A percentile compares a stretch with the other conserved stretches of the same genome.
Conservation (phyloP, 164 flowering plant species). For the Magnolia kwangsiensis region DNA sequence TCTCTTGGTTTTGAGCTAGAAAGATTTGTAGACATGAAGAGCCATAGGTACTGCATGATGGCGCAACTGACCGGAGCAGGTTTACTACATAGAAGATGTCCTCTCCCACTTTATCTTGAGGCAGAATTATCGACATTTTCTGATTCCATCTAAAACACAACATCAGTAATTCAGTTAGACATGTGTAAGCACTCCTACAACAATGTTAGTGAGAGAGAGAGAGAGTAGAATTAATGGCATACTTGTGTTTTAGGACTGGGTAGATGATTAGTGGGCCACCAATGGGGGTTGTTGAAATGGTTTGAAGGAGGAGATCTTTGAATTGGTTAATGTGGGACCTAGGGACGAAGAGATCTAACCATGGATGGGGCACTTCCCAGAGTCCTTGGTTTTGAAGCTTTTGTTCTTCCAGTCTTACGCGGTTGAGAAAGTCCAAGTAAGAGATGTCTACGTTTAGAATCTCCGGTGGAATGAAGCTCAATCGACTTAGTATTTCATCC, state of each 20-base stretch:
- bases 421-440: constrained; percentile 17
- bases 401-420: constrained; percentile 8
- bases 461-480: constrained; percentile 40
- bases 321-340: constrained; percentile 43
- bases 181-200: no score
- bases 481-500: constrained; percentile 30
- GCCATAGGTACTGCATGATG: neutral
- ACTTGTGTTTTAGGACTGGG: constrained; percentile 32
- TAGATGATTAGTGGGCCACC: constrained; percentile 61
- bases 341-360: constrained; percentile 50
- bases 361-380: constrained; percentile 29
- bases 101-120: constrained; percentile 8
- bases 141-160: constrained; percentile 12
- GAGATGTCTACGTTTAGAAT: constrained; percentile 6
- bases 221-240: neutral
- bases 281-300: constrained; percentile 40
- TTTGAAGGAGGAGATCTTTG: constrained; percentile 46
- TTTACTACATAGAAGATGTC: constrained; percentile 12
- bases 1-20: constrained; percentile 11
- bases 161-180: no score
- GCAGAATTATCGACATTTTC: constrained; percentile 9
- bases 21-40: constrained; percentile 4
- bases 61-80: constrained; percentile 3
- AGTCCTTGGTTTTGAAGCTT: constrained; percentile 1
- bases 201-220: neutral